Conservation (phyloP, 495 filamentous ascomycete species). For the Glutinoglossum americanum region DNA sequence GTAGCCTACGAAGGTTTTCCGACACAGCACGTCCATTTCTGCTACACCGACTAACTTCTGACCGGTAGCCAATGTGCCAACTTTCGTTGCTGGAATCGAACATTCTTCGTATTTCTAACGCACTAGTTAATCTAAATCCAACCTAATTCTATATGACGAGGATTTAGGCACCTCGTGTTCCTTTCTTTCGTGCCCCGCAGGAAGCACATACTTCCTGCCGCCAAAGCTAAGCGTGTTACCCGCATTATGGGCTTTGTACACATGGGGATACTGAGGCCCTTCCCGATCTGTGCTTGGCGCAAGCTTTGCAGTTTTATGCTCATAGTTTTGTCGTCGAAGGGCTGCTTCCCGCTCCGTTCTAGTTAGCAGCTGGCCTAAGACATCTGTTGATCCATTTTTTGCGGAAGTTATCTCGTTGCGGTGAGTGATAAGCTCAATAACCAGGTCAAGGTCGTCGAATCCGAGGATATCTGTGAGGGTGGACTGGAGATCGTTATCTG, state of each 20-base stretch:
- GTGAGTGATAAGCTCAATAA: conserved; percentile 62
- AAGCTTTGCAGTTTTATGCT: conserved; percentile 62
- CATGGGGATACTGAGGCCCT: conserved; percentile 64
- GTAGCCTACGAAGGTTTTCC: conserved; percentile 84
- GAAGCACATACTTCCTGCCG: conserved; percentile 59
- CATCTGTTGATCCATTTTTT: conserved; percentile 24
- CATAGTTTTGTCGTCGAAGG: conserved; percentile 46
- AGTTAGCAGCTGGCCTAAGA: conserved; percentile 41
- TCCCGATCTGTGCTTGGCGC: conserved; percentile 37
- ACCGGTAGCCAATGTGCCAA: conserved; percentile 47
- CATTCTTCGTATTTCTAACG: conserved; percentile 63
- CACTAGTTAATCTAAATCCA: background rate
- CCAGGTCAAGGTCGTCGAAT: conserved; percentile 75
- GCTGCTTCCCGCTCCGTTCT: conserved; percentile 57
- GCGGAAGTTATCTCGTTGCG: conserved; percentile 36
- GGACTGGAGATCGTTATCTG: conserved; percentile 72
- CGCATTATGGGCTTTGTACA: conserved; percentile 62
- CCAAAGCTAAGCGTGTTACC: conserved; percentile 60
- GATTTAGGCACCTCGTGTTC: conserved; percentile 23
- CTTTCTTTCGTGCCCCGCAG: conserved; percentile 36
- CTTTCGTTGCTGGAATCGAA: conserved; percentile 56
- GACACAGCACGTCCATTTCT: conserved; percentile 75
- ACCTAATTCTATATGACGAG: background rate
- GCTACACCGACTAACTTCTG: conserved; percentile 57
- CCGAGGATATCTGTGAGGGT: conserved; percentile 78